Conservation (phyloP, 1,284 basidiomycete species). For the Waitea zeae region DNA sequence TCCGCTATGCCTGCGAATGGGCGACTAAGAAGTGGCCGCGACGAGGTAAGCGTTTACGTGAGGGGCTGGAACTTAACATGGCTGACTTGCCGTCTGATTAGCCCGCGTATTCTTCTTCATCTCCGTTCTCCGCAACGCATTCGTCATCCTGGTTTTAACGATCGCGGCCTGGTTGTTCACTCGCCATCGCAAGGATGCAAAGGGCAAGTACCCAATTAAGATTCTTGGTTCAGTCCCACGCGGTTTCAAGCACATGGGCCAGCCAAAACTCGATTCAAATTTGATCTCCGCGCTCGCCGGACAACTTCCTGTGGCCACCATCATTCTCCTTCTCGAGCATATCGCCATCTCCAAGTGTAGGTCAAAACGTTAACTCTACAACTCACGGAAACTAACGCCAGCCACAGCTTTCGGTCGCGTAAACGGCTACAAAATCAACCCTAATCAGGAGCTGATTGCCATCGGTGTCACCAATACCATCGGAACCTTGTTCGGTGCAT, state of each 20-base stretch:
- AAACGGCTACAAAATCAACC: slow-evolving; percentile 96
- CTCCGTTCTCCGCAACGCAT: slow-evolving; percentile 71
- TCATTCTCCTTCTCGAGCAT: slow-evolving; percentile 91
- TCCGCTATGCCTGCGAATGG: slow-evolving; percentile 49
- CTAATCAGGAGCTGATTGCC: slow-evolving; percentile 93
- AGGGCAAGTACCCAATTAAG: slow-evolving; percentile 70
- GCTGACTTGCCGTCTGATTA: slow-evolving; percentile 12
- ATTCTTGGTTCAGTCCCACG: slow-evolving; percentile 75
- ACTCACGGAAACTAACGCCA: slow-evolving; percentile 13
- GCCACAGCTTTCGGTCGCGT: slow-evolving; percentile 92
- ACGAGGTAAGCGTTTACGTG: slow-evolving; percentile 29
- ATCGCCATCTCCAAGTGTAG: slow-evolving; percentile 93
- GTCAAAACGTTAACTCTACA: slow-evolving; percentile 27
- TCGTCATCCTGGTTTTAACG: slow-evolving; percentile 75
- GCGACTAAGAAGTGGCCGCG: slow-evolving; percentile 53
- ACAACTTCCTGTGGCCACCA: slow-evolving; percentile 83
- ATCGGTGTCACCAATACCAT: slow-evolving; percentile 92
- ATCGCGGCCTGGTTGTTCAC: slow-evolving; percentile 76
- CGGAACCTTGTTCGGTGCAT: slow-evolving; percentile 78
- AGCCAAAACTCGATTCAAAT: slow-evolving; percentile 43
- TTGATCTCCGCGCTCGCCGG: slow-evolving; percentile 59
- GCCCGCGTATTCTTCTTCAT: slow-evolving; percentile 83
- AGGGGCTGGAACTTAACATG: no score
- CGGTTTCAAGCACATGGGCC: slow-evolving; percentile 66
- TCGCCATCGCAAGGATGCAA: slow-evolving; percentile 34